Conservation (phyloP, 1,139 yeast genomes). For the Scheffersomyces titani region DNA sequence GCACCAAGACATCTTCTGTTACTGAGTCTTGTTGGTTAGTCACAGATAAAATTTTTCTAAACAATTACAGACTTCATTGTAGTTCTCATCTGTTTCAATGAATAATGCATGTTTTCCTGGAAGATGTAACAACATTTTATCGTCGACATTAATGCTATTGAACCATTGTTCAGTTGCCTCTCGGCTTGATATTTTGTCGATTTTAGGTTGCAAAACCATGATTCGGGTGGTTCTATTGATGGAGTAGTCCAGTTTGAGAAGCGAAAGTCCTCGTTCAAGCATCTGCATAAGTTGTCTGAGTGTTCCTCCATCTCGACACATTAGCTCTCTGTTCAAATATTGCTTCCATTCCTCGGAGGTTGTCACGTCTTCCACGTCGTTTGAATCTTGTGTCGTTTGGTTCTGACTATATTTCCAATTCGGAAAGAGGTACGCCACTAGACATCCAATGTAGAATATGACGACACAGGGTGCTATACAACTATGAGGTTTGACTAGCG, state of each 20-base stretch:
- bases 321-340: slow-evolving; percentile 16
- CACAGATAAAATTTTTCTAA: slow-evolving; percentile 10
- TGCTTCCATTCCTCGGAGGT: slow-evolving; percentile 17
- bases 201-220: slow-evolving; percentile 17
- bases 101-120: slow-evolving; percentile 20
- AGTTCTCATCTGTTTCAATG: slow-evolving; percentile 20
- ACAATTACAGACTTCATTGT: slow-evolving; percentile 12
- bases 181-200: slow-evolving; percentile 18
- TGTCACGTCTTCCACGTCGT: slow-evolving; percentile 12
- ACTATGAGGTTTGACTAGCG: slow-evolving; percentile 16
- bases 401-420: not conserved
- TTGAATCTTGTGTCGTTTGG: not conserved
- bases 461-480: slow-evolving; percentile 11
- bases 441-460: slow-evolving; percentile 6
- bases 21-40: not conserved
- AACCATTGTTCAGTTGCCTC: slow-evolving; percentile 16
- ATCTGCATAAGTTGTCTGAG: slow-evolving; percentile 19
- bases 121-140: slow-evolving; percentile 14
- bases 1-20: not conserved
- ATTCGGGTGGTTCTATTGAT: slow-evolving; percentile 2
- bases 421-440: not conserved
- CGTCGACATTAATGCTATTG: slow-evolving; percentile 12
- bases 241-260: slow-evolving; percentile 6
- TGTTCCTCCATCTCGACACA: slow-evolving; percentile 19
- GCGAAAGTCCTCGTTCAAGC: slow-evolving; percentile 17